These are phyloP conservation scores for Scheffersomyces spartinae DNA, from an alignment of 805 yeast genomes.

Conservation along the genomic window DNA sequence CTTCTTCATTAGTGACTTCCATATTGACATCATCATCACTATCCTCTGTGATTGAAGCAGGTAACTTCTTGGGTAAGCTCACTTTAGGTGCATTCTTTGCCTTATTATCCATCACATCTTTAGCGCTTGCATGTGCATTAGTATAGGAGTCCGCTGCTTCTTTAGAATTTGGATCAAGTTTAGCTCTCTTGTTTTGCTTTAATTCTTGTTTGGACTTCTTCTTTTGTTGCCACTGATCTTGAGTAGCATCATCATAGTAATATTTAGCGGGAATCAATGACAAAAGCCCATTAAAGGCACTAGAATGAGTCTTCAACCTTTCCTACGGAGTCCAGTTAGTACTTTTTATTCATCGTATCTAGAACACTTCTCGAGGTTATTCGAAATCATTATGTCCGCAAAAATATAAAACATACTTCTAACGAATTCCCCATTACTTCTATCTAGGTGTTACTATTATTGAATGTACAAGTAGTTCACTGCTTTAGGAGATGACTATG, in stretches of 20 bases:
- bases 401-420: constrained; percentile 33
- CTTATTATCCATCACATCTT: constrained; percentile 45
- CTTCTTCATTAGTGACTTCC: constrained; percentile 9
- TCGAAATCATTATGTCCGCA: no score
- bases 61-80: constrained; percentile 18
- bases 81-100: constrained; percentile 44
- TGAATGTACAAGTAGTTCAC: no score
- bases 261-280: constrained; percentile 91
- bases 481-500: no score
- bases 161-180: constrained; percentile 58
- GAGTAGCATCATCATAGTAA: constrained; percentile 83
- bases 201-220: constrained; percentile 60
- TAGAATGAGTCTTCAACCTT: constrained; percentile 64
- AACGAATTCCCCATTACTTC: constrained; percentile 46
- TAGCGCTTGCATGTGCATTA: constrained; percentile 38
- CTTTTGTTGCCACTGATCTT: constrained; percentile 83
- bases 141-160: constrained; percentile 30
- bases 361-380: neutral
- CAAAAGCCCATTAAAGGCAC: constrained; percentile 79
- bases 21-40: constrained; percentile 67
- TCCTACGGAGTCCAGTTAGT: constrained; percentile 29
- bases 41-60: neutral
- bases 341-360: neutral
- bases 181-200: constrained; percentile 49
- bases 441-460: no score